phyloP scores from a whole-genome alignment of 2,329 filamentous ascomycete species.

The Monosporascus ibericus region DNA sequence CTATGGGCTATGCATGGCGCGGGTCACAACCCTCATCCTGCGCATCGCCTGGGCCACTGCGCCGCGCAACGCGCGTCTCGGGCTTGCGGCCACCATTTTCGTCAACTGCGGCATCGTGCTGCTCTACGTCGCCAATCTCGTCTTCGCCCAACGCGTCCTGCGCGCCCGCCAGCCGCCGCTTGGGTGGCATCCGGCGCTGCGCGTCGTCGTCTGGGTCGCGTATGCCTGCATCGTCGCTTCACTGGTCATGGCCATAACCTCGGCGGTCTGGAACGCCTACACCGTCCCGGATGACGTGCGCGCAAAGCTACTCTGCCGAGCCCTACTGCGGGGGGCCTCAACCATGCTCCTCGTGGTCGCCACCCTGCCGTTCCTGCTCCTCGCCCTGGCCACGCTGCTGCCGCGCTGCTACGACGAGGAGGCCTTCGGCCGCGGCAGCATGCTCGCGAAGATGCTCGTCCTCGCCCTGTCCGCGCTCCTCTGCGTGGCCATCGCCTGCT shows the following conservation, averaged over 20 bases:
- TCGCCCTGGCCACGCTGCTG: constrained; percentile 19
- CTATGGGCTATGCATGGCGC: constrained; percentile 31
- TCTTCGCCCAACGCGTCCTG: constrained; percentile 33
- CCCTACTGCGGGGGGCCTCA: constrained; percentile 21
- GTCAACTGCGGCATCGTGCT: constrained; percentile 31
- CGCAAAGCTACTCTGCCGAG: constrained; percentile 9
- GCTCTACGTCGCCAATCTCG: constrained; percentile 31
- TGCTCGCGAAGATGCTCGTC: constrained; percentile 23
- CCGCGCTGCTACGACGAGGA: constrained; percentile 20
- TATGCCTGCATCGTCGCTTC: constrained; percentile 21
- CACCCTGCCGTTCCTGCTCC: constrained; percentile 19
- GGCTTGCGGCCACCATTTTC: constrained; percentile 29
- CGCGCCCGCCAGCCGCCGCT: constrained; percentile 30
- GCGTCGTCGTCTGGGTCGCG: constrained; percentile 19
- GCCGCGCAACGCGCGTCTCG: constrained; percentile 21
- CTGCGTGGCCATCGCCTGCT: constrained; percentile 18
- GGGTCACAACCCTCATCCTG: constrained; percentile 27
- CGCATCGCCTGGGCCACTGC: constrained; percentile 29
- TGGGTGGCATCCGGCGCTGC: constrained; percentile 28
- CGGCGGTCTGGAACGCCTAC: constrained; percentile 23
- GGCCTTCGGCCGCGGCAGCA: constrained; percentile 26
- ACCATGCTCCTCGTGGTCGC: constrained; percentile 24
- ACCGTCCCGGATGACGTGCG: constrained; percentile 15
- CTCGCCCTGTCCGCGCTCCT: constrained; percentile 15
- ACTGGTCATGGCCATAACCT: constrained; percentile 26